Evolutionary conservation across 805 yeast species (phyloP), one percentile per base, ranked within the genome.

Genomic region (Wickerhamomyces tratensis): DNA sequence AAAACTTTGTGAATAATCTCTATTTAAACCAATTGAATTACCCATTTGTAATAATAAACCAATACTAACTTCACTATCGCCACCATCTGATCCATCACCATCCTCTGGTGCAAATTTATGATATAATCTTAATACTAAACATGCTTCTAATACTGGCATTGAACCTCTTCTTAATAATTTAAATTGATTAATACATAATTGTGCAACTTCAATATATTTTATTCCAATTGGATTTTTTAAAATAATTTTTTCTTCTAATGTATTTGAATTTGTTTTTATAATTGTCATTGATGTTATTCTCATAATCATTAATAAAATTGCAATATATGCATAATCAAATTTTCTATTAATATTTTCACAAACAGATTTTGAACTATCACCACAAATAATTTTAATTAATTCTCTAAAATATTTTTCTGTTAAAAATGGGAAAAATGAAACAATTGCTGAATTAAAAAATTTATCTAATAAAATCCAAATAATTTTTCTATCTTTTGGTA

Each of bases 41-140:
- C 74, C 81, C 76, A 77, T 74, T 47, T 76, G 80, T 4, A 75
- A 51, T 25, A 76, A 48, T 57, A 74, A 59, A 3, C 77, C 76
- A 4, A 69, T 61, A 43, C 68, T 73, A 4, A 72, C 69, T 41
- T 67, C 72, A 3, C 73, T 59, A 44, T 71, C 76, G 26, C 76
- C 77, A 39, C 72, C 76, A 44, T 71, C 77, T 8, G 63, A 63
- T 1, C 76, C 74, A 53, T 76, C 80, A 30, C 82, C 81, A 48
- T 74, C 77, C 51, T 75, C 80, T 0, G 80, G 80, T 0, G 78
- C 72, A 41, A 55, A 59, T 36, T 59, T 63, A 47, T 65, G 74
- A 56, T 77, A 78, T 37, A 68, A 60, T 48, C 76, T 66, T 62
- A 74, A 66, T 46, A 72, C 61, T 41, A 77, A 44, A 7, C 78